Percentiles rank a stretch among this genome's conserved stretches.
These are phyloP conservation scores for Aegilops tauschii DNA, from an alignment of 176 grass and related monocot genomes.

Conservation along the genomic window DNA sequence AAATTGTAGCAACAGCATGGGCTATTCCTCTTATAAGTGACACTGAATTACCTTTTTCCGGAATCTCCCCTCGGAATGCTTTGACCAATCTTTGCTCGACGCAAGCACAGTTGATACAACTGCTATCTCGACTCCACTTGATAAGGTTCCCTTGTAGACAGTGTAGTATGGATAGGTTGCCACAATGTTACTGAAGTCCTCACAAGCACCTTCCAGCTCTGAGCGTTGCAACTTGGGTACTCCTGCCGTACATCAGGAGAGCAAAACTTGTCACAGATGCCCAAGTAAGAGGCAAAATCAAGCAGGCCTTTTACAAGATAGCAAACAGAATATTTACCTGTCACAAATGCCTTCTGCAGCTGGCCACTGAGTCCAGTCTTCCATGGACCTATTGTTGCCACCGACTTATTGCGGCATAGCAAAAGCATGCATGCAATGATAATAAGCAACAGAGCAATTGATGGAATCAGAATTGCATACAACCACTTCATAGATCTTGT, in stretches of 20 bases:
- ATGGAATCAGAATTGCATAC: constrained; percentile 50
- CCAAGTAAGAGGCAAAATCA: background rate
- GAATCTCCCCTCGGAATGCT: constrained; percentile 69
- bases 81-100: constrained; percentile 80
- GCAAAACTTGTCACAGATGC: background rate
- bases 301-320: constrained; percentile 22
- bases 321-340: constrained; percentile 47
- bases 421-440: constrained; percentile 46
- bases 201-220: constrained; percentile 87
- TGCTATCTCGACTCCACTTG: constrained; percentile 92
- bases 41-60: constrained; percentile 79
- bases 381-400: constrained; percentile 77
- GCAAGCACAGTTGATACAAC: constrained; percentile 71
- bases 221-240: constrained; percentile 88
- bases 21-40: background rate
- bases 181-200: constrained; percentile 97
- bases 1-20: background rate
- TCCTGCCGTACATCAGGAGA: constrained; percentile 48
- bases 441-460: constrained; percentile 45
- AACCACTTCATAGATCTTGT: constrained; percentile 43
- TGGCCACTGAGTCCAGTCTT: constrained; percentile 97
- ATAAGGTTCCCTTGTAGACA: constrained; percentile 95
- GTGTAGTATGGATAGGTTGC: constrained; percentile 69
- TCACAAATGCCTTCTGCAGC: constrained; percentile 97
- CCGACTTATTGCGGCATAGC: constrained; percentile 54